Evolutionary conservation across 177 flowering plant species (phyloP).

Genomic region (Vitis hybrid): DNA sequence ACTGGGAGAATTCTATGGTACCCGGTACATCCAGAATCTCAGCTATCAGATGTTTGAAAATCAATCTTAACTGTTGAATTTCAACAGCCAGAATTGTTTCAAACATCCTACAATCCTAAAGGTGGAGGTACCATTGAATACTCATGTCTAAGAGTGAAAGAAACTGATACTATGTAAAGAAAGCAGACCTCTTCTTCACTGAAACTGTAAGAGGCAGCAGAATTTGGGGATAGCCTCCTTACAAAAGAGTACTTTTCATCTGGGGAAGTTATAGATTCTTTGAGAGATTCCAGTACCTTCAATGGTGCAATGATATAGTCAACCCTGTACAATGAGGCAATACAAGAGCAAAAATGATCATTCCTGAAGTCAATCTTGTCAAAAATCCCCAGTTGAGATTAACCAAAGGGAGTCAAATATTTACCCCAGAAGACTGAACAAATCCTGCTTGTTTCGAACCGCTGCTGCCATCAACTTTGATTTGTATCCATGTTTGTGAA

Average conservation of each 20-base stretch:
- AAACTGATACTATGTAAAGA: background rate
- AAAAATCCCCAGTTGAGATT: constrained; percentile 5
- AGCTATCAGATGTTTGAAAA: too few species aligned
- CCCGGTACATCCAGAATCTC: too few species aligned
- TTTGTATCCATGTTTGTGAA: constrained; percentile 88
- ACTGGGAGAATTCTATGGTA: too few species aligned
- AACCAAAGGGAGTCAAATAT: background rate
- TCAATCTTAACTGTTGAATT: too few species aligned
- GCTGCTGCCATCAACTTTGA: constrained; percentile 99
- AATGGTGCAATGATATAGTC: constrained; percentile 92
- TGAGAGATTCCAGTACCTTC: constrained; percentile 89
- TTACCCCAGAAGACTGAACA: constrained; percentile 91
- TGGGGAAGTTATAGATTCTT: constrained; percentile 68
- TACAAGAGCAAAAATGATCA: constrained; percentile 2
- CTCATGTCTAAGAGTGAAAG: background rate
- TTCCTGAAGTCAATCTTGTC: background rate
- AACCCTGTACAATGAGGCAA: constrained; percentile 52
- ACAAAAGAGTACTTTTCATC: constrained; percentile 86
- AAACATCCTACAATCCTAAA: background rate
- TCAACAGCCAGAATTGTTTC: background rate
- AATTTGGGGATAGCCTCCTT: constrained; percentile 69
- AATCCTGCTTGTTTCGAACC: constrained; percentile 95
- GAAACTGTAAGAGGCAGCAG: constrained; percentile 67
- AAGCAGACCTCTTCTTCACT: constrained; percentile 71
- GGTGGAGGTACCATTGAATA: background rate